Percentiles rank a stretch among this genome's conserved stretches.
phyloP scores from a whole-genome alignment of 2,329 filamentous ascomycete genomes.

The Fusarium sp. region DNA sequence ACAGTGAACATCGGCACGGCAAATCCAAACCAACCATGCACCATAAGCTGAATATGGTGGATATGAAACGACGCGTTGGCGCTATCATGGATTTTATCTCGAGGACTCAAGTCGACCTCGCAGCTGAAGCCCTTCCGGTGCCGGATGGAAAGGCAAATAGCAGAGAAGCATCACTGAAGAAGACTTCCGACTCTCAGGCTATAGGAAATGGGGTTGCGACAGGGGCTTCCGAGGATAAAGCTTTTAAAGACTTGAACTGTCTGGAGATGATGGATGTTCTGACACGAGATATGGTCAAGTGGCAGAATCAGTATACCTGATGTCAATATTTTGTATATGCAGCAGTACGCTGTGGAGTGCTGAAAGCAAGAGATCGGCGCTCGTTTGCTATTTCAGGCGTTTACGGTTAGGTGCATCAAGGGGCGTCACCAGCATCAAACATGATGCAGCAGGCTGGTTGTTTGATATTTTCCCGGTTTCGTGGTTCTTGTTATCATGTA shows the following conservation, averaged over 20 bases:
- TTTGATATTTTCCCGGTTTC: constrained; percentile 25
- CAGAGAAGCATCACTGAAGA: constrained; percentile 58
- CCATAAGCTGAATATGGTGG: constrained; percentile 84
- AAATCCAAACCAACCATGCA: constrained; percentile 66
- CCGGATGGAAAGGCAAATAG: constrained; percentile 56
- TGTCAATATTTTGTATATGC: constrained; percentile 4
- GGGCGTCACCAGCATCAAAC: constrained; percentile 45
- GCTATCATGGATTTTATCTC: constrained; percentile 92
- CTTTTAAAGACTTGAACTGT: constrained; percentile 82
- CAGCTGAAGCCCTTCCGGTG: constrained; percentile 69
- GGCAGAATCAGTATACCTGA: constrained; percentile 79
- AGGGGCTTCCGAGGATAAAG: constrained; percentile 54
- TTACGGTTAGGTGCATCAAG: constrained; percentile 42
- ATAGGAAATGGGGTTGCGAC: constrained; percentile 46
- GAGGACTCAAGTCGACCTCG: constrained; percentile 88
- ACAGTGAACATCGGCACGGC: constrained; percentile 65
- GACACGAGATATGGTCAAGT: constrained; percentile 83
- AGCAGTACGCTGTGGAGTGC: not conserved
- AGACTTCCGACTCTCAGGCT: constrained; percentile 50
- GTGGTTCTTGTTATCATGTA: constrained; percentile 20
- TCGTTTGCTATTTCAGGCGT: constrained; percentile 37
- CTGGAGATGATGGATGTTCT: constrained; percentile 93
- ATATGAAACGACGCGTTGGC: constrained; percentile 87
- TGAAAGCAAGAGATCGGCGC: not conserved
- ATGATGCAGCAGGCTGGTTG: constrained; percentile 34